Evolutionary conservation across 768 basidiomycete genomes (phyloP).

Genomic region (Tricholoma matsutake): DNA sequence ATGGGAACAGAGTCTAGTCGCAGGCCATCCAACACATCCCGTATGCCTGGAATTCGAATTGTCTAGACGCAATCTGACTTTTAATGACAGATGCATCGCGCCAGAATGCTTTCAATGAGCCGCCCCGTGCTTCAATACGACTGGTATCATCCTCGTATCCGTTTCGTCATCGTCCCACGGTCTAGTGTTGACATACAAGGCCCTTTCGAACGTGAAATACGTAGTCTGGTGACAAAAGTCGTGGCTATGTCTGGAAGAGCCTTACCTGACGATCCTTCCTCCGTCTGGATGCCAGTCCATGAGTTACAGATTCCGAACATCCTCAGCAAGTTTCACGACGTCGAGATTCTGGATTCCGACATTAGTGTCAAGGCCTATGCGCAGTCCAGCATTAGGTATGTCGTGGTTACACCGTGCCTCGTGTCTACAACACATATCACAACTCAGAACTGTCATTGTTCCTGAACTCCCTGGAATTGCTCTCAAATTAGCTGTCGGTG

Average conservation of each 20-base stretch:
- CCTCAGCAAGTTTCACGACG: constrained; percentile 38
- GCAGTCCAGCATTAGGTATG: constrained; percentile 54
- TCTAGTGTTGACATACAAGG: constrained; percentile 39
- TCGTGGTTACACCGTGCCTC: not conserved
- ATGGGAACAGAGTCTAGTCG: constrained; percentile 59
- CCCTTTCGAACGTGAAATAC: constrained; percentile 37
- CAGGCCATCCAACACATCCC: constrained; percentile 60
- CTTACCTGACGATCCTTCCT: constrained; percentile 24
- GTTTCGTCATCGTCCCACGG: constrained; percentile 42
- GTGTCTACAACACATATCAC: not conserved
- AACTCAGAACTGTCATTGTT: constrained; percentile 44
- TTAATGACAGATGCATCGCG: constrained; percentile 50
- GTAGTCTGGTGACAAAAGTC: constrained; percentile 31
- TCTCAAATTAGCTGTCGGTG: constrained; percentile 51
- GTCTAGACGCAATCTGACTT: constrained; percentile 1
- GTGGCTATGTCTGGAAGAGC: constrained; percentile 25
- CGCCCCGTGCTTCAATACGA: constrained; percentile 34
- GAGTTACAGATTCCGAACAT: constrained; percentile 51
- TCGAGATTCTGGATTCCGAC: constrained; percentile 38
- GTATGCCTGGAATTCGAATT: constrained; percentile 25
- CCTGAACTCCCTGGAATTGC: constrained; percentile 43
- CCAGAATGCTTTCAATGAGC: constrained; percentile 38
- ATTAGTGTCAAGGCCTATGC: constrained; percentile 41
- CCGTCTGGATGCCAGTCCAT: constrained; percentile 47
- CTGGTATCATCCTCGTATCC: constrained; percentile 52